Evolutionary conservation across 2,329 filamentous ascomycete genomes (phyloP).

Genomic region (Ploettnerulaceae sp.): DNA sequence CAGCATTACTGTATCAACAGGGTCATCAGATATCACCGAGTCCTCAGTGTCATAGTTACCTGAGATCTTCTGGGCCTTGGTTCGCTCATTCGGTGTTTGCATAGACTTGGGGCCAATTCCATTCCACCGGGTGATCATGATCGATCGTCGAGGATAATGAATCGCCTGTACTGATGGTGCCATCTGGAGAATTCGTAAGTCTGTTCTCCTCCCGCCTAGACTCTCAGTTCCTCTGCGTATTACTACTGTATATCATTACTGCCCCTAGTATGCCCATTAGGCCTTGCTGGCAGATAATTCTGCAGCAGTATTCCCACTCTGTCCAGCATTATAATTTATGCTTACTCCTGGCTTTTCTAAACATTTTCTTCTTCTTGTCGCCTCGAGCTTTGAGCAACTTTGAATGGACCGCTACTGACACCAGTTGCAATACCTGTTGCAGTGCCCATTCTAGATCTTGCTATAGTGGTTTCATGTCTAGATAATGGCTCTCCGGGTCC

Average conservation of each 20-base stretch:
- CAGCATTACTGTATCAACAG: constrained; percentile 20
- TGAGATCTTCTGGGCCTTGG: constrained; percentile 7
- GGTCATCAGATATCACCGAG: constrained; percentile 24
- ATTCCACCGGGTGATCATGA: too few relatives aligned
- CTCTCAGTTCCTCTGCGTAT: too few relatives aligned
- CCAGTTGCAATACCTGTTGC: constrained; percentile 57
- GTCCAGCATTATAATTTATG: background rate
- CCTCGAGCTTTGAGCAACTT: constrained; percentile 53
- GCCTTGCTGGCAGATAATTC: background rate
- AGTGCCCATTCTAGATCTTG: too few relatives aligned
- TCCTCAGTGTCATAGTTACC: constrained; percentile 13
- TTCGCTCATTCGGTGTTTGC: constrained; percentile 19
- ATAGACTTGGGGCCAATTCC: too few relatives aligned
- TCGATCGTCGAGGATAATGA: too few relatives aligned
- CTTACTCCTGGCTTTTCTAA: constrained; percentile 1
- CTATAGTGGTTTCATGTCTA: constrained; percentile 56
- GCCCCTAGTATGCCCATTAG: too few relatives aligned
- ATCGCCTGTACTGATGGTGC: too few relatives aligned
- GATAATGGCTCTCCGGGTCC: constrained; percentile 70
- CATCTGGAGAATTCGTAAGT: too few relatives aligned
- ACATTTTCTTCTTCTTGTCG: constrained; percentile 39
- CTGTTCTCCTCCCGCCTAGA: too few relatives aligned
- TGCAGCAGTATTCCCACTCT: constrained; percentile 6
- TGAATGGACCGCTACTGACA: constrained; percentile 58
- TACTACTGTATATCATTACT: too few relatives aligned